A percentile compares a stretch with the other conserved stretches of the same genome.
These are phyloP conservation scores for Coemansia sp. DNA, from an alignment of 192 early-diverging fungal species.

Conservation along the genomic window DNA sequence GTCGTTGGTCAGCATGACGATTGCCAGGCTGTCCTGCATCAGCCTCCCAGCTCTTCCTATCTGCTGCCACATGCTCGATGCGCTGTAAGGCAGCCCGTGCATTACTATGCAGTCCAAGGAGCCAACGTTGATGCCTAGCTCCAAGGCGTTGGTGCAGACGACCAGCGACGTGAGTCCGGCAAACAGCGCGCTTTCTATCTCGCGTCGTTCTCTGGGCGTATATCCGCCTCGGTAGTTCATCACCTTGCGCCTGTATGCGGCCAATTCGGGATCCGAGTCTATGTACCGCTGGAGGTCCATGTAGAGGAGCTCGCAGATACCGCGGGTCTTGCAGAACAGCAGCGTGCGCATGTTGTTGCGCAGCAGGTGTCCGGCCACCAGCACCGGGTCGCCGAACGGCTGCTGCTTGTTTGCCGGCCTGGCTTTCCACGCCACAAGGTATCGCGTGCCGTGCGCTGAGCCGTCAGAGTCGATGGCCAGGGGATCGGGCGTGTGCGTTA, in stretches of 20 bases:
- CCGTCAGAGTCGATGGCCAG: conserved; percentile 16
- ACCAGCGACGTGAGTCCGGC: conserved; percentile 60
- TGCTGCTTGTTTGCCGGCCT: background rate
- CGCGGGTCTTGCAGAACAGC: conserved; percentile 55
- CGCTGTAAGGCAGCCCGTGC: conserved; percentile 60
- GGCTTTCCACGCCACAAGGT: conserved; percentile 25
- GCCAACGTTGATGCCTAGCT: conserved; percentile 82
- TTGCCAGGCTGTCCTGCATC: conserved; percentile 55
- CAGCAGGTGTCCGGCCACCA: conserved; percentile 42
- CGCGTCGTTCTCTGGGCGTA: conserved; percentile 55
- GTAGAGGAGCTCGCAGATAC: conserved; percentile 51
- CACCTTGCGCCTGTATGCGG: conserved; percentile 17
- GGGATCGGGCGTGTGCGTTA: conserved; percentile 3
- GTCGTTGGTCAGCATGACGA: conserved; percentile 57
- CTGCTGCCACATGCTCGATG: conserved; percentile 63
- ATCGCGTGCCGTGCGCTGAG: conserved; percentile 20
- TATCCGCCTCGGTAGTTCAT: conserved; percentile 82
- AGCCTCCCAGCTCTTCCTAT: conserved; percentile 71
- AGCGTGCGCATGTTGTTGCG: conserved; percentile 44
- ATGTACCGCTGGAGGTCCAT: conserved; percentile 24
- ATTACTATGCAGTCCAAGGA: conserved; percentile 68
- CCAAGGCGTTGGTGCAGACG: conserved; percentile 76
- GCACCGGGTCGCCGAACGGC: conserved; percentile 22
- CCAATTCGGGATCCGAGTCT: background rate
- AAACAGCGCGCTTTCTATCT: conserved; percentile 70